Percentiles rank a stretch among this genome's conserved stretches.
Evolutionary conservation across 768 basidiomycete species (phyloP).

Genomic region (Auriscalpium vulgare): DNA sequence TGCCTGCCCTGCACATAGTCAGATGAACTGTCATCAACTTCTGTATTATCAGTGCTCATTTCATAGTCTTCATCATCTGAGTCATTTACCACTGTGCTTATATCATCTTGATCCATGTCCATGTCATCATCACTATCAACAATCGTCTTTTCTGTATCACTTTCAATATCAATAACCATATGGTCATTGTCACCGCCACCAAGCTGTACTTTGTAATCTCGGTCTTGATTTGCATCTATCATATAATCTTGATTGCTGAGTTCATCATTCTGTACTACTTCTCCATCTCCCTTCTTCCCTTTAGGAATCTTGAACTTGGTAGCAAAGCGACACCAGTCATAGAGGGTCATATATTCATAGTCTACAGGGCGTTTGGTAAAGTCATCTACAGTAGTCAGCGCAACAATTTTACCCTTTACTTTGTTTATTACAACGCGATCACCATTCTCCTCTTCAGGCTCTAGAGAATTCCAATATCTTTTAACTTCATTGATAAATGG

Average conservation of each 20-base stretch:
- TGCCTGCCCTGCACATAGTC: not conserved
- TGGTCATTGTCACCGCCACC: too few species aligned
- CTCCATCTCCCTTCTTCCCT: not conserved
- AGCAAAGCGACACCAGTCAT: constrained; percentile 18
- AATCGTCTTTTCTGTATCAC: too few species aligned
- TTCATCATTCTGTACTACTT: too few species aligned
- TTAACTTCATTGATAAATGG: constrained; percentile 21
- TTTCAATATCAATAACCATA: too few species aligned
- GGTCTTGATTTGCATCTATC: not conserved
- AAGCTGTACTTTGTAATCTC: not conserved
- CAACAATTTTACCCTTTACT: constrained; percentile 11
- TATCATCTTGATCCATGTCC: not conserved
- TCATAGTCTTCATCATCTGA: not conserved
- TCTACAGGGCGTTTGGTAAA: constrained; percentile 22
- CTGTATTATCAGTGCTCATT: not conserved
- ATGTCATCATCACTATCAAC: too few species aligned
- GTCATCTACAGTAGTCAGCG: constrained; percentile 23
- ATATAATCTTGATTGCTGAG: not conserved
- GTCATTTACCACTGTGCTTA: not conserved
- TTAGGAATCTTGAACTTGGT: not conserved
- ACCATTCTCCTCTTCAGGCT: not conserved
- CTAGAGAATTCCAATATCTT: constrained; percentile 9
- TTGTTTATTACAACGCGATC: constrained; percentile 12
- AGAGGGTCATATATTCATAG: constrained; percentile 17
- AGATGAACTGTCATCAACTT: not conserved